Evolutionary conservation across 805 yeast genomes (phyloP).

Genomic region (Spathaspora boniae): DNA sequence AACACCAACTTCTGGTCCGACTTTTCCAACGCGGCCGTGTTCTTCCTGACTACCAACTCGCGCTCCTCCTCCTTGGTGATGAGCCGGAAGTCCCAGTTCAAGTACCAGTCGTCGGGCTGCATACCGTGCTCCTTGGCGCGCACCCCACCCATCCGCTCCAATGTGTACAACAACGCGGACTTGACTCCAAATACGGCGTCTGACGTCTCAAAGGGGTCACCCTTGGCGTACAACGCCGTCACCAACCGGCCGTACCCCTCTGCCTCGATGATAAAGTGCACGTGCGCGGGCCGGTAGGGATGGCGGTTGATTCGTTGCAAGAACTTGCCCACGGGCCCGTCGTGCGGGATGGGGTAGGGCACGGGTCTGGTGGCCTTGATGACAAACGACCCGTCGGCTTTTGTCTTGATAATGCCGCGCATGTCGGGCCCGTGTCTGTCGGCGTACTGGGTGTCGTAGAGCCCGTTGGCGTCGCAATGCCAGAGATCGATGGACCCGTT

Average conservation of each 20-base stretch:
- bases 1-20: conserved; percentile 6
- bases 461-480: conserved; percentile 21
- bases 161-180: conserved; percentile 11
- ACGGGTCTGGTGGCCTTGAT: conserved; percentile 29
- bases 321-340: conserved; percentile 36
- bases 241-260: conserved; percentile 17
- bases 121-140: conserved; percentile 14
- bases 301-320: conserved; percentile 30
- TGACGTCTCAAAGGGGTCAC: conserved; percentile 18
- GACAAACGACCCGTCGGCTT: conserved; percentile 17
- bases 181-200: conserved; percentile 22
- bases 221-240: conserved; percentile 18
- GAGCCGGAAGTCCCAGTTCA: conserved; percentile 17
- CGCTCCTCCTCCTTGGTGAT: conserved; percentile 13
- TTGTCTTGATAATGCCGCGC: conserved; percentile 17
- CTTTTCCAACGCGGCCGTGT: conserved; percentile 11
- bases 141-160: conserved; percentile 15
- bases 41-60: conserved; percentile 8
- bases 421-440: conserved; percentile 18
- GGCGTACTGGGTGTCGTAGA: conserved; percentile 19
- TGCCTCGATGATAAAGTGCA: conserved; percentile 19
- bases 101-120: conserved; percentile 18
- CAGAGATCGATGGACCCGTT: conserved; percentile 18
- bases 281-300: conserved; percentile 32
- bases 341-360: conserved; percentile 37